Evolutionary conservation across 306 rosid genomes (phyloP), one percentile per base, ranked within the genome.

Genomic region (Vigna reflexopilosa): DNA sequence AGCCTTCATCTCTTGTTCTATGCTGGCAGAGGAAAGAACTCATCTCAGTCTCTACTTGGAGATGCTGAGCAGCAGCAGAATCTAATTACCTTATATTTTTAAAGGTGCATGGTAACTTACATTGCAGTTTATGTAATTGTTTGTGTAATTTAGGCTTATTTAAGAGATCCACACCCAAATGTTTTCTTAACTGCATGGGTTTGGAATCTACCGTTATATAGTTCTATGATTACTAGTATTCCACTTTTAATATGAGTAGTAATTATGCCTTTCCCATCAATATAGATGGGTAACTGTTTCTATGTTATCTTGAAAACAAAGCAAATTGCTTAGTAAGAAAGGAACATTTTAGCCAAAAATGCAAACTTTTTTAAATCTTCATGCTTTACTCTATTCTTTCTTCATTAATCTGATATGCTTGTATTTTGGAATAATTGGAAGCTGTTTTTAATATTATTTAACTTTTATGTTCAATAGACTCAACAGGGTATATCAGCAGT

Each of bases 1-100:
- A 85, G 56, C 89, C 89, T 38, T 84, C 96, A 7, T 89, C 96
- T n/a, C 94, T 94, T 72, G 88, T 82, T 73, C 87, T 94, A 22
- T 89, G 89, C 87, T 94, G 98, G 98, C 97, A 94, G 81, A 59
- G 89, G 28, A 94, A 92, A 78, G 98, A 94, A 81, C 98, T 94
- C 5, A 54, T 91, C 80, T 86, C 96, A 0, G 84, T 81, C 83
- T 90, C 98, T 4, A 89, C 93, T 24, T 94, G 98, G 98, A 88
- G 92, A 82, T 90, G 96, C 86, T 91, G 84, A 87, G 19, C 14
- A 69, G 73, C 63, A 28, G 70, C 68, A 22, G 80, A 15, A 22
- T 73, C 77, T 75, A 63, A 54, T 56, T 65, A 77, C 73, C 74
- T 72, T 80, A 0, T 65, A 51, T 68, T 71, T 76, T 70, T 63